These are phyloP conservation scores for Candida endomychidarum DNA, from an alignment of 805 yeast genomes.

Conservation along the genomic window DNA sequence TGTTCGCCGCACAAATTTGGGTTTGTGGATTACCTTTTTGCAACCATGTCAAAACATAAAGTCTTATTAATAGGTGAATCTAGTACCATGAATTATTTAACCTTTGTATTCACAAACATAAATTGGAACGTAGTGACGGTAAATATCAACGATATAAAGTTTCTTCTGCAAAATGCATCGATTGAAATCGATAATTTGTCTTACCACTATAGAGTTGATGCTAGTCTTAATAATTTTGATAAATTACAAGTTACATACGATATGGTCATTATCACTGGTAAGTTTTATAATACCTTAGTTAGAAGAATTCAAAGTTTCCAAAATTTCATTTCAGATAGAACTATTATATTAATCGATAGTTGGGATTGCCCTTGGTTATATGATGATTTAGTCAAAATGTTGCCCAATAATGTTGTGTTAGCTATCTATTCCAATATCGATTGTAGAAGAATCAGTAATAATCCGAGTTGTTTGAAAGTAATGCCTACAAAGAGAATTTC, in stretches of 20 bases:
- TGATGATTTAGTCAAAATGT: conserved; percentile 8
- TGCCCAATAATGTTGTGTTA: conserved; percentile 13
- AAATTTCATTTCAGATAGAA: conserved; percentile 4
- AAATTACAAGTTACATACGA: conserved; percentile 8
- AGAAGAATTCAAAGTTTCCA: conserved; percentile 5
- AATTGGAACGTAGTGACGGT: conserved; percentile 15
- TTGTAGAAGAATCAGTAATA: conserved; percentile 14
- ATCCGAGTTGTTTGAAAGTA: conserved; percentile 12
- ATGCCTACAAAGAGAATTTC: conserved; percentile 4
- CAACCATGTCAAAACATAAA: conserved; percentile 6
- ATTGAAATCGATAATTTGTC: conserved; percentile 2
- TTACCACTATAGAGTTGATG: not conserved
- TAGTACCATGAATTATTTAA: conserved; percentile 16
- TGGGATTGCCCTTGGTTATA: conserved; percentile 18
- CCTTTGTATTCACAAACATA: conserved; percentile 14
- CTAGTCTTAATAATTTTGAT: conserved; percentile 7
- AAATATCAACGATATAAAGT: conserved; percentile 3
- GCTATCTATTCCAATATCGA: conserved; percentile 18
- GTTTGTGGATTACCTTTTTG: conserved; percentile 4
- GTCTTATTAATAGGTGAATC: conserved; percentile 21
- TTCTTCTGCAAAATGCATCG: not conserved
- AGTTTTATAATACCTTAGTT: conserved; percentile 5
- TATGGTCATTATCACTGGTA: conserved; percentile 13
- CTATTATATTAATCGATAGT: conserved; percentile 17
- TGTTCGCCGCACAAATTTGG: conserved; percentile 3